phyloP scores from a whole-genome alignment of 495 filamentous ascomycete species.

The Aspergillus asperescens region DNA sequence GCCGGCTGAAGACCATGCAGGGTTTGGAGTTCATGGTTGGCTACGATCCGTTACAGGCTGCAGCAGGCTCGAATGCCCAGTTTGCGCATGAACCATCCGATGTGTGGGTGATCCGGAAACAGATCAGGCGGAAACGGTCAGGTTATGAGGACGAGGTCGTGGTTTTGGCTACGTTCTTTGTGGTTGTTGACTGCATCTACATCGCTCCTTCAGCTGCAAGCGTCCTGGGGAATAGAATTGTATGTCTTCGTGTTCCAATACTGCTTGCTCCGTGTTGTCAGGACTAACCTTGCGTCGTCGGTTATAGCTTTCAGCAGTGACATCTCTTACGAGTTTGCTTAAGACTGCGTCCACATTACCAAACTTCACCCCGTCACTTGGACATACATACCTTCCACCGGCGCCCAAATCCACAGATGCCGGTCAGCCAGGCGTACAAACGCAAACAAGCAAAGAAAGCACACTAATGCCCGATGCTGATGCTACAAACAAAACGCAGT shows the following conservation, averaged over 20 bases:
- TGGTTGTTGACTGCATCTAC: constrained; percentile 80
- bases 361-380: constrained; percentile 65
- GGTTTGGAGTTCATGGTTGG: constrained; percentile 78
- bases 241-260: constrained; percentile 34
- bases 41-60: constrained; percentile 62
- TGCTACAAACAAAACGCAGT: constrained; percentile 27
- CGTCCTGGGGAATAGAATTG: constrained; percentile 69
- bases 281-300: constrained; percentile 22
- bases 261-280: neutral
- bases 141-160: constrained; percentile 61
- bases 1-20: constrained; percentile 65
- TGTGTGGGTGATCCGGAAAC: constrained; percentile 91
- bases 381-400: constrained; percentile 66
- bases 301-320: constrained; percentile 57
- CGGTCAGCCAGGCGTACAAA: constrained; percentile 27
- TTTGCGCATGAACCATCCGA: constrained; percentile 52
- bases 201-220: constrained; percentile 81
- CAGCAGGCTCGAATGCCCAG: constrained; percentile 57
- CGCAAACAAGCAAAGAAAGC: constrained; percentile 50
- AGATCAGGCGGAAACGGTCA: constrained; percentile 59
- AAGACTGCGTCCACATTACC: constrained; percentile 57
- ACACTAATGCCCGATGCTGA: constrained; percentile 57
- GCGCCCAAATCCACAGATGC: constrained; percentile 35
- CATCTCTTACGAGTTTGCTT: constrained; percentile 63
- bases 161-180: constrained; percentile 73